Evolutionary conservation across 176 grass and related monocot species (phyloP).

Genomic region (Aegilops longissima): DNA sequence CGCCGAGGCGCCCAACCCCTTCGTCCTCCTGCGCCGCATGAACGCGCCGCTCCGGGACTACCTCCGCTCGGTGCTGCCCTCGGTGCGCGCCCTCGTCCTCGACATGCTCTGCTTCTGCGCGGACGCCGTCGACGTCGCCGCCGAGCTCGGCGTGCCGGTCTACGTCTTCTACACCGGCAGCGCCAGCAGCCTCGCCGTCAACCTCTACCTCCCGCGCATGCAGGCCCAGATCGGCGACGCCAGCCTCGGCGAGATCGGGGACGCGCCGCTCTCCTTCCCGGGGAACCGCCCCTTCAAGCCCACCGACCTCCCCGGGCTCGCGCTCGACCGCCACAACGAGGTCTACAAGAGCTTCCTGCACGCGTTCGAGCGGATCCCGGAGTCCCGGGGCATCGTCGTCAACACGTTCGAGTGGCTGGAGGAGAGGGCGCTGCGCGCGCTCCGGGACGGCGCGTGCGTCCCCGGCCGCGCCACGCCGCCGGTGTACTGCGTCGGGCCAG

Average conservation of each 20-base stretch:
- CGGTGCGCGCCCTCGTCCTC: background rate
- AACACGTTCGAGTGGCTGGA: conserved; percentile 16
- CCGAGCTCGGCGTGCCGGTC: background rate
- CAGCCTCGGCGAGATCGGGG: background rate
- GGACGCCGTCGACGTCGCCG: conserved; percentile 8
- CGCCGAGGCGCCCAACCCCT: background rate
- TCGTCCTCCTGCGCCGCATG: background rate
- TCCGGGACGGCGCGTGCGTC: background rate
- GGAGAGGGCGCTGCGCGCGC: background rate
- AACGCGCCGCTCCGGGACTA: conserved; percentile 16
- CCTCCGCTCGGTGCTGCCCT: conserved; percentile 1
- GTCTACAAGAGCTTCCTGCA: background rate
- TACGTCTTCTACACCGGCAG: conserved; percentile 9
- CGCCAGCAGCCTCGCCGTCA: conserved; percentile 13
- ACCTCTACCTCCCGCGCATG: conserved; percentile 12
- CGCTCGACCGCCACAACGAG: conserved; percentile 5
- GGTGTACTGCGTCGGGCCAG: background rate
- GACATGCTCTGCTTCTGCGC: conserved; percentile 25
- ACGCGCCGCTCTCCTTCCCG: conserved; percentile 17
- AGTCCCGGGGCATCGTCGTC: background rate
- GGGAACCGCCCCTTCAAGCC: conserved; percentile 3
- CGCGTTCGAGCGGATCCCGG: background rate
- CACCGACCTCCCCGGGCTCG: background rate
- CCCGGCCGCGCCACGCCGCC: background rate
- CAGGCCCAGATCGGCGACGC: background rate